Conservation (phyloP, 176 grass and related monocot genomes). For the Oryza meridionalis region DNA sequence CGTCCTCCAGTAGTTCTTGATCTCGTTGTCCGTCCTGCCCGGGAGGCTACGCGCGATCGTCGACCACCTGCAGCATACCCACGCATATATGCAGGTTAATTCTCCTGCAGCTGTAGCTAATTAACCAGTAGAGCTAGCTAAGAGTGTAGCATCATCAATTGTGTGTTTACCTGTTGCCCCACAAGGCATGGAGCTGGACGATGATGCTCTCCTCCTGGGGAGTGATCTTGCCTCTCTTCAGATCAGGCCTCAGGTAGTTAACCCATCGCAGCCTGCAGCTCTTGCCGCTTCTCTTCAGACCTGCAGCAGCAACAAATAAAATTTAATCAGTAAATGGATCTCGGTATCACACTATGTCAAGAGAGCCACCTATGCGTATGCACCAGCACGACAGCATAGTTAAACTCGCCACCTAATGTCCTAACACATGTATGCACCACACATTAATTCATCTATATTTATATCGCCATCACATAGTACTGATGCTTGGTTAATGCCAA, state of each 20-base stretch:
- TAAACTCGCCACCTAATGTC: not conserved
- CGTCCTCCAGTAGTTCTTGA: constrained; percentile 99
- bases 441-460: too few relatives aligned
- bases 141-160: not conserved
- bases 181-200: constrained; percentile 81
- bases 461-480: not conserved
- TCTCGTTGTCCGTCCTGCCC: constrained; percentile 95
- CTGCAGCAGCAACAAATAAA: constrained; percentile 28
- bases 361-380: not conserved
- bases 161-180: constrained; percentile 73
- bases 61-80: constrained; percentile 70
- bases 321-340: not conserved
- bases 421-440: not conserved
- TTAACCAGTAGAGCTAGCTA: not conserved
- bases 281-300: constrained; percentile 84
- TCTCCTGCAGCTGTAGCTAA: not conserved
- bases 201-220: constrained; percentile 83
- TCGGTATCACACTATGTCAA: not conserved
- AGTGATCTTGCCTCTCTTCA: constrained; percentile 82
- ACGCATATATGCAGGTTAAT: not conserved
- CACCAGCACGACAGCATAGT: not conserved
- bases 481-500: not conserved
- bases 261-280: constrained; percentile 90
- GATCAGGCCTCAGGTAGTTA: constrained; percentile 89
- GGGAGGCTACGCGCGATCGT: constrained; percentile 91